Base-by-base conservation (phyloP, 2,329 filamentous ascomycete genomes). In the Talaromyces sp. region DNA sequence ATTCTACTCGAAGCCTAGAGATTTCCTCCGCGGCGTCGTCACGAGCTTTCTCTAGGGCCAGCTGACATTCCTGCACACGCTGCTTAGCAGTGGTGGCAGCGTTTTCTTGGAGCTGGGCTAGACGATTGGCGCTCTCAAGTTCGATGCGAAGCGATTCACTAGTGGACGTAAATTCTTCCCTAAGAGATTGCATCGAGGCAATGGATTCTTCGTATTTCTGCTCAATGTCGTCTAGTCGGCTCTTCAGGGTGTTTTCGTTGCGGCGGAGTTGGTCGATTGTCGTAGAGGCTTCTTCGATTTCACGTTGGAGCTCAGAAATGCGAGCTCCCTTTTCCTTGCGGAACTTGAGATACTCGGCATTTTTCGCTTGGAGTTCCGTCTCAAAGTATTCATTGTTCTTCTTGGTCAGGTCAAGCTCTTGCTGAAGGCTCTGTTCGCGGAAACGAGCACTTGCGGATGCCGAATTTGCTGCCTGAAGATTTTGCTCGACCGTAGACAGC, bases 301-400 rank as follows among this genome's bases (percentile, higher is more conserved):
- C 86, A 58, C 92, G 89, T 75, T 97, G 90, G 29, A 99, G 84
- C 69, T 96, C 90, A 9, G 92, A 85, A 67, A 98, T 91, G 43
- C 90, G 89, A 1, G 91, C 88, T 64, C 90, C 90, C 81, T 97
- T 98, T 72, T 99, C 95, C 72, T 96, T 98, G 64, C 95, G 87
- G 75, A 90, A 93, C 70, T 93, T 96, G 66, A 93, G 84, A 54
- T 91, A 87, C 72, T 99, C 95, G 9, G 88, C 85, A 63, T 85
- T 88, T 78, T 96, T 96, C 0, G 90, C 93, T 79, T 96, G 93
- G 24, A 98, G 83, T 74, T 99, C 95, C 49, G 83, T 87, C 70
- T 97, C 91, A 59, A 95, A 89, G 90, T 92, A 99, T 68, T 98
- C 93, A 65, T 91, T 90, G 78, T 92, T 96, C 69, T 89, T 89